Conservation (phyloP, 148 eudicot genomes). For the Polygonum maritimum region DNA sequence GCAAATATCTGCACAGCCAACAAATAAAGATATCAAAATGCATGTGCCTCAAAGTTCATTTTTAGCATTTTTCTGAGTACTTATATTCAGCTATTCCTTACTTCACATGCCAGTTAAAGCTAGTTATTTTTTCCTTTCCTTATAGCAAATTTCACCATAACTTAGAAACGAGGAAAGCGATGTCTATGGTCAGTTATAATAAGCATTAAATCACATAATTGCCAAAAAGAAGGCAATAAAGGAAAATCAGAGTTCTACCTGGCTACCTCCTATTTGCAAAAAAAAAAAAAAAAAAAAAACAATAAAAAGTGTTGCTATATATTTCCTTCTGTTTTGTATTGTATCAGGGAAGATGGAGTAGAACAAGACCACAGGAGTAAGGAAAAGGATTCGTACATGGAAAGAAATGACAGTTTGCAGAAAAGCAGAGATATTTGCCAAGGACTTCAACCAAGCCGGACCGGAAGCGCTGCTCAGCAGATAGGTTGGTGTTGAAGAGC, state of each 20-base stretch:
- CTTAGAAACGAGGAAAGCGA: not conserved
- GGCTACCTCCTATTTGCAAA: not conserved
- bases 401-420: conserved; percentile 74
- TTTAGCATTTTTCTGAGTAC: not conserved
- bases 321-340: not conserved
- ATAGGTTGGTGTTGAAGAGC: conserved; percentile 47
- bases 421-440: conserved; percentile 64
- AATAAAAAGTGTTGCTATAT: not conserved
- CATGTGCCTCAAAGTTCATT: not conserved
- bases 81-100: not conserved
- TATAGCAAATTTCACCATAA: not conserved
- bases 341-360: not conserved
- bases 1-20: conserved; percentile 66
- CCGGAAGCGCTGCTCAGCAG: conserved; percentile 59
- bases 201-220: not conserved
- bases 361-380: not conserved
- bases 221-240: not conserved
- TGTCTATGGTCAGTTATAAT: not conserved
- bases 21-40: too few species aligned
- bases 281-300: too few species aligned
- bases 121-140: too few species aligned
- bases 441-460: conserved; percentile 69
- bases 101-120: too few species aligned
- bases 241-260: not conserved
- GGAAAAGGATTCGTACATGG: conserved; percentile 41